Base-by-base conservation (phyloP, 495 filamentous ascomycete genomes). In the Aspergillus heteromorphus region DNA sequence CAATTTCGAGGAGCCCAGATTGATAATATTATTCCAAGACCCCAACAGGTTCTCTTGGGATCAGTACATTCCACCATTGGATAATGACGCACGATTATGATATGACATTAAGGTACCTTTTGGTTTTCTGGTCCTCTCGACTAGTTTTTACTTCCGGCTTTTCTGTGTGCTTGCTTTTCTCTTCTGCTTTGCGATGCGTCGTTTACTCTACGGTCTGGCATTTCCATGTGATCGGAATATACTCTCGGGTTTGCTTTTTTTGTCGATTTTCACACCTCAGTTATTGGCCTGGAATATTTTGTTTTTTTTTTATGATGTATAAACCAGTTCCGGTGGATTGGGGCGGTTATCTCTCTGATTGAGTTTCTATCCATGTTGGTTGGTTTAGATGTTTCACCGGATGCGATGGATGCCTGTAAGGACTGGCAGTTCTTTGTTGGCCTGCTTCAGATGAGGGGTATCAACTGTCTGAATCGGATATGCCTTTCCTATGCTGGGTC, bases 281-380 rank as follows among this genome's bases (percentile, higher is more conserved):
- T 25, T 18, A 16, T 43, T 53, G 14, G 25, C 23, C 34, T 40
- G 45, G 34, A 47, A 11, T 49, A 18, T 10, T 10, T 49, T 49
- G 17, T 40, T 42, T 0, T 34, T 38, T 48, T 49, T 57, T 38
- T 48, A 43, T 57, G 51, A 13, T 57, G 55, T 57, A 57, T 18
- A 40, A 42, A 29, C 18, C 34, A 53, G 40, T 34, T 31, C 45
- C 53, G 43, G 36, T 36, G 36, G 34, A 38, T 38, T 13, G n/a
- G 34, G 34, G 34, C n/a, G 34, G 34, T 5, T 38, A 38, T 38
- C 13, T 38, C n/a, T 38, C n/a, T n/a, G n/a, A 13, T 13, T n/a
- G 34, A 9, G 13, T 38, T 38, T 9, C 13, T 13, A 13, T 38
- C 34, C 11, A 13, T n/a, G 11, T 38, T 38, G 8, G 13, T 38